Evolutionary conservation across 2,329 filamentous ascomycete species (phyloP).

Genomic region (Alternaria gansuensis): DNA sequence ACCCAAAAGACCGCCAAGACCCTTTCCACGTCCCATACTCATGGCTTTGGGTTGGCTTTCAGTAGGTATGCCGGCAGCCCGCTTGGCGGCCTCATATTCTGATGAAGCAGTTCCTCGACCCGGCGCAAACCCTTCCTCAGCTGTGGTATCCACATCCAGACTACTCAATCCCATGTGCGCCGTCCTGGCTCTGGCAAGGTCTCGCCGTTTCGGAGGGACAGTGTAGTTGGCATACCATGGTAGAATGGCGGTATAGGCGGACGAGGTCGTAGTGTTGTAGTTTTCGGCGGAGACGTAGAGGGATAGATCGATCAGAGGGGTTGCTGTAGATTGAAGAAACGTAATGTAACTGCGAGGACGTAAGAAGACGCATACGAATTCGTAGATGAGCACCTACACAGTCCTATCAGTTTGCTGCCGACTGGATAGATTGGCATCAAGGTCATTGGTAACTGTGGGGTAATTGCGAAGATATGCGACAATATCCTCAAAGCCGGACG

Average conservation of each 20-base stretch:
- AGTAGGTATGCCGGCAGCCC: constrained; percentile 48
- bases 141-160: constrained; percentile 56
- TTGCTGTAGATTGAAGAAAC: constrained; percentile 78
- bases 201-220: constrained; percentile 76
- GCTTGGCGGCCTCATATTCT: constrained; percentile 51
- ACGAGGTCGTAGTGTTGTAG: constrained; percentile 78
- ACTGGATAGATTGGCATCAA: constrained; percentile 42
- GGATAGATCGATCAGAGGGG: constrained; percentile 81
- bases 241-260: constrained; percentile 80
- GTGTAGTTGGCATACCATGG: constrained; percentile 90
- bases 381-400: constrained; percentile 35
- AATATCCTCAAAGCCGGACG: constrained; percentile 69
- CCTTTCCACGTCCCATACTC: constrained; percentile 64
- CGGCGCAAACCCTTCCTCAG: constrained; percentile 46
- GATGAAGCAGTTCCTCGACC: constrained; percentile 44
- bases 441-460: constrained; percentile 36
- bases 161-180: constrained; percentile 58
- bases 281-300: constrained; percentile 92
- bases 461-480: constrained; percentile 62
- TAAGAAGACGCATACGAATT: not conserved
- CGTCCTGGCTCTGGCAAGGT: constrained; percentile 74
- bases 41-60: constrained; percentile 53
- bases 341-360: constrained; percentile 58
- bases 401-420: constrained; percentile 55
- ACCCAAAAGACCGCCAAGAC: constrained; percentile 69